These are phyloP conservation scores for Globisporangium nodosum DNA, from an alignment of 352 stramenopile genomes.

Conservation along the genomic window DNA sequence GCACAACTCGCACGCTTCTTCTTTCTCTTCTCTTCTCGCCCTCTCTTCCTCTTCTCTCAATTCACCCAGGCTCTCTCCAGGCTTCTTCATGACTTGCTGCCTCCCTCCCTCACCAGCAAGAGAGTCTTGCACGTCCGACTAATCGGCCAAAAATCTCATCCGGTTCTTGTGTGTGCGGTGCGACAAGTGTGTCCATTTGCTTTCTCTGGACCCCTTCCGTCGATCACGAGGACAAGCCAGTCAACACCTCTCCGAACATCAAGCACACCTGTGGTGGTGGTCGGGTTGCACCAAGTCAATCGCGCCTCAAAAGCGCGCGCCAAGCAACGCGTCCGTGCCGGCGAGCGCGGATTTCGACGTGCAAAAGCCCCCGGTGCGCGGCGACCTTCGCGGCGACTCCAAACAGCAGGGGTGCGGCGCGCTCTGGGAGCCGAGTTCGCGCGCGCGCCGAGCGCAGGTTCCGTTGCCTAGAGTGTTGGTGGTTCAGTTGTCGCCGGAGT, in stretches of 20 bases:
- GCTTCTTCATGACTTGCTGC: no score
- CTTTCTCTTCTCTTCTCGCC: no score
- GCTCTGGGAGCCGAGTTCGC: background rate
- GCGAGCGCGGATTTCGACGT: conserved; percentile 6
- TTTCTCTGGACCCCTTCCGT: background rate
- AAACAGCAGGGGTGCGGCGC: conserved; percentile 6
- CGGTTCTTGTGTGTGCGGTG: background rate
- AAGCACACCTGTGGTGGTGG: background rate
- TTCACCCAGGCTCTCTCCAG: no score
- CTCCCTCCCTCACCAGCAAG: no score
- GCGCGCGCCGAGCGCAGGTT: background rate
- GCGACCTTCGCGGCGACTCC: conserved; percentile 9
- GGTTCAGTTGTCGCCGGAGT: background rate
- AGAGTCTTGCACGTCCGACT: no score
- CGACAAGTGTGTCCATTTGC: conserved; percentile 2
- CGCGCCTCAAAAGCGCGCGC: conserved; percentile 10
- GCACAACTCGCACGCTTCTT: no score
- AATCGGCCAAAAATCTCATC: no score
- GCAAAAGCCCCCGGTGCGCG: background rate
- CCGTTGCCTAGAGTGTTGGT: background rate
- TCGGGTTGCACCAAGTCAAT: conserved; percentile 3
- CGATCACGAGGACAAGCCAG: background rate
- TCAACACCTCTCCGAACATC: background rate
- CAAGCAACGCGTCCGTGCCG: background rate
- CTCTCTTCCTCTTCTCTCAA: no score